phyloP scores from a whole-genome alignment of 2,329 filamentous ascomycete genomes.

The Alternaria solani region DNA sequence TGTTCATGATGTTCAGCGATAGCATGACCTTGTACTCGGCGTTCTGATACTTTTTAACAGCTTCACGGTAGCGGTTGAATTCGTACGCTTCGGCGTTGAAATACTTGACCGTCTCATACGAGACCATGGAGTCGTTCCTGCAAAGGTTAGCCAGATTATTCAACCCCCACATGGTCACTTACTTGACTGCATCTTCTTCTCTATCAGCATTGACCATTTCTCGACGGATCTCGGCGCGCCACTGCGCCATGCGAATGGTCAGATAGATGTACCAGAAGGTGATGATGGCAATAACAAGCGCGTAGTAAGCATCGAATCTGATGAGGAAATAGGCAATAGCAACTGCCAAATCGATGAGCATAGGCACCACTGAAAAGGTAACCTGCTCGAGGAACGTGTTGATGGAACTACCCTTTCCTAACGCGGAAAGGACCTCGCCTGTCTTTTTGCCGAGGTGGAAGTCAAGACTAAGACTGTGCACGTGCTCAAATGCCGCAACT shows the following conservation, averaged over 20 bases:
- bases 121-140: constrained; percentile 94
- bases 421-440: constrained; percentile 90
- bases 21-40: constrained; percentile 66
- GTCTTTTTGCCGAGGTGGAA: constrained; percentile 98
- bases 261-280: constrained; percentile 97
- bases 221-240: constrained; percentile 86
- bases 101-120: constrained; percentile 84
- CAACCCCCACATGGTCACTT: constrained; percentile 38
- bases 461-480: constrained; percentile 92
- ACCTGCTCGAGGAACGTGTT: constrained; percentile 96
- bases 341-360: constrained; percentile 87
- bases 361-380: constrained; percentile 93
- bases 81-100: constrained; percentile 69
- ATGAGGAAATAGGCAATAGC: constrained; percentile 83
- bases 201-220: constrained; percentile 95
- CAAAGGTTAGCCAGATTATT: constrained; percentile 29
- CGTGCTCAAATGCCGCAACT: constrained; percentile 95
- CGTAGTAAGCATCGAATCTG: constrained; percentile 86
- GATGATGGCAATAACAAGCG: constrained; percentile 85
- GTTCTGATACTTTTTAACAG: constrained; percentile 65
- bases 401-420: constrained; percentile 96
- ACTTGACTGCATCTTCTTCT: constrained; percentile 95
- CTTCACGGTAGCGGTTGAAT: constrained; percentile 64
- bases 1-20: constrained; percentile 67
- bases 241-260: constrained; percentile 94